Percentiles rank a stretch among this genome's conserved stretches.
Conservation (phyloP, 2,329 filamentous ascomycete genomes). For the Hypoxylon sp. region DNA sequence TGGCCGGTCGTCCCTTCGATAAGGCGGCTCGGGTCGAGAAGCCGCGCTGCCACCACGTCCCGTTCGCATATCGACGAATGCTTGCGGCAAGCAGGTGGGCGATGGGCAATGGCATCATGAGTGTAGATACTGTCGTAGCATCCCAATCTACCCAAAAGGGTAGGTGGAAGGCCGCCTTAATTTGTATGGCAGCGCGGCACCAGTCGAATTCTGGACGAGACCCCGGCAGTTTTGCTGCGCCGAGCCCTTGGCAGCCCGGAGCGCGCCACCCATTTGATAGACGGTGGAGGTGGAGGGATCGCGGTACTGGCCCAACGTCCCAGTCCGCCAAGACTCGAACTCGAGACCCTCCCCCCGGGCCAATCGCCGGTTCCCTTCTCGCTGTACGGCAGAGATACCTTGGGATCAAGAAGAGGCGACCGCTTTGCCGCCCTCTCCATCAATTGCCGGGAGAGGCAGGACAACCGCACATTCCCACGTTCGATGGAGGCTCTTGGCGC, state of each 20-base stretch:
- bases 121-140: constrained; percentile 46
- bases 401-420: constrained; percentile 28
- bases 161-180: constrained; percentile 44
- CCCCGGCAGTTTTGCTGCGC: constrained; percentile 38
- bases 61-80: constrained; percentile 32
- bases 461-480: constrained; percentile 28
- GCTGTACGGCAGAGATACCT: constrained; percentile 25
- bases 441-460: constrained; percentile 42
- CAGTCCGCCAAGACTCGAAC: constrained; percentile 29
- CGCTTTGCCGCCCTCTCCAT: constrained; percentile 29
- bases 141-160: constrained; percentile 46
- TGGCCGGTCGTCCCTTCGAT: constrained; percentile 12
- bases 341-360: too few species aligned
- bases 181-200: constrained; percentile 41
- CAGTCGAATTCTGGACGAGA: constrained; percentile 31
- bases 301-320: constrained; percentile 15
- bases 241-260: constrained; percentile 36
- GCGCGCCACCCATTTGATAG: constrained; percentile 31
- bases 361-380: constrained; percentile 27
- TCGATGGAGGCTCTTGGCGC: constrained; percentile 40
- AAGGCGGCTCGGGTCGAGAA: constrained; percentile 34
- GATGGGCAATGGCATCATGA: constrained; percentile 41
- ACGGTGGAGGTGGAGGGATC: constrained; percentile 20
- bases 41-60: constrained; percentile 24
- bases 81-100: constrained; percentile 13